Base-by-base conservation (phyloP, 1,284 basidiomycete genomes). In the Malassezia sympodialis region DNA sequence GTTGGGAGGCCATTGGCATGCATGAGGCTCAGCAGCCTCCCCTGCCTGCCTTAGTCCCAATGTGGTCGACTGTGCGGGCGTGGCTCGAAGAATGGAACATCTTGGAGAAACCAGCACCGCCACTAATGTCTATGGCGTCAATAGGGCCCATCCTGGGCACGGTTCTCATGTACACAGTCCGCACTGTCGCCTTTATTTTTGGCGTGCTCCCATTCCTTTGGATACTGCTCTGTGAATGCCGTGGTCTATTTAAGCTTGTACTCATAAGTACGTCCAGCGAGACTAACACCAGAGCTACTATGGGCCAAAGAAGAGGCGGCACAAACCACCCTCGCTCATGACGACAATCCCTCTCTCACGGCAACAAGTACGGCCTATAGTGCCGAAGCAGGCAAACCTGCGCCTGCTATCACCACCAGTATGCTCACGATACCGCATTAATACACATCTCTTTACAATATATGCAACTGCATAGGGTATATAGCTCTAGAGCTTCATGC, bases 161-260 rank as follows among this genome's bases (percentile, higher is more conserved):
- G 12, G 24, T 24, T n/a, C 14, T 24, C 10, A 14, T 43, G 24
- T 43, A 43, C 24, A 28, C 19, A 14, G 15, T 43, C 11, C 27
- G 27, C 41, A 28, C 41, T 4, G 15, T n/a, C 2, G 46, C 46
- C 6, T 37, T 49, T 24, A 14, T 39, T 3, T 49, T 35, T 28
- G 46, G 46, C n/a, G 32, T 49, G 32, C n/a, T 26, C 3, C 46
- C 46, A 5, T 35, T 49, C 34, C 19, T 49, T 23, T 37, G 32
- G n/a, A 7, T 49, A 7, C 10, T 24, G 5, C 6, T 49, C 11
- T 37, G 19, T n/a, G 46, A 49, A 23, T 24, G 32, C 7, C 46
- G 46, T 26, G 46, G 46, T 8, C 19, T 37, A 3, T 4, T 11
- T 21, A 39, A 39, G 37, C 37, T 39, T 15, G 4, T 11, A 2